Conservation (phyloP, 176 grass and related monocot species). For the Leersia perrieri region DNA sequence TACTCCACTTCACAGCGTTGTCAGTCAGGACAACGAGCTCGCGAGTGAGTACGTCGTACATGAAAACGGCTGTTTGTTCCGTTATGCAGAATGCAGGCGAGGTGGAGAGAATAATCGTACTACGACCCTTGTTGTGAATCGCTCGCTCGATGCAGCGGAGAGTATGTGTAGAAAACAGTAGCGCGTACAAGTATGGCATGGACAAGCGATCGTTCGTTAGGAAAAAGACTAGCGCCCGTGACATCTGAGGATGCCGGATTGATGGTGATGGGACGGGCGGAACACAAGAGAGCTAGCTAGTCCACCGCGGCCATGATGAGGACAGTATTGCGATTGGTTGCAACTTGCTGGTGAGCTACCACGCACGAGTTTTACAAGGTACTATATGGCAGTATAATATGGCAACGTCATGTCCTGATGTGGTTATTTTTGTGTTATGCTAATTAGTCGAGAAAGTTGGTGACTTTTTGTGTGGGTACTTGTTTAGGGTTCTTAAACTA, state of each 20-base stretch:
- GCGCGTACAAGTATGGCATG: too few relatives aligned
- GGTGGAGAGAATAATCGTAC: neutral
- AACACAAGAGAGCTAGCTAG: neutral
- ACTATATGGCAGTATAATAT: neutral
- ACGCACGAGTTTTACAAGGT: neutral
- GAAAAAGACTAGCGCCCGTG: slow-evolving; percentile 5
- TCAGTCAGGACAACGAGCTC: neutral
- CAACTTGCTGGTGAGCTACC: neutral
- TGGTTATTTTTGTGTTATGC: neutral
- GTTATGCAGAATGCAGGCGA: neutral
- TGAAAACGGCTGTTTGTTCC: neutral
- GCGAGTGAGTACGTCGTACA: neutral
- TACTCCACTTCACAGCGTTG: neutral
- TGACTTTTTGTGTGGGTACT: neutral
- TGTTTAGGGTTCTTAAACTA: neutral
- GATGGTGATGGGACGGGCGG: neutral
- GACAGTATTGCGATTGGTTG: neutral
- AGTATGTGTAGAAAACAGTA: neutral
- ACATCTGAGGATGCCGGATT: neutral
- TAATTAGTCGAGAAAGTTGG: neutral
- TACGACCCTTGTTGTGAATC: neutral
- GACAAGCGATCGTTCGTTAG: neutral
- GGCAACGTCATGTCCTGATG: neutral
- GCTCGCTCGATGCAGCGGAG: neutral
- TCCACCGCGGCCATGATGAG: neutral